A percentile compares a stretch with the other conserved stretches of the same genome.
These are phyloP conservation scores for Heritiera littoralis DNA, from an alignment of 345 rosid genomes.

Conservation along the genomic window DNA sequence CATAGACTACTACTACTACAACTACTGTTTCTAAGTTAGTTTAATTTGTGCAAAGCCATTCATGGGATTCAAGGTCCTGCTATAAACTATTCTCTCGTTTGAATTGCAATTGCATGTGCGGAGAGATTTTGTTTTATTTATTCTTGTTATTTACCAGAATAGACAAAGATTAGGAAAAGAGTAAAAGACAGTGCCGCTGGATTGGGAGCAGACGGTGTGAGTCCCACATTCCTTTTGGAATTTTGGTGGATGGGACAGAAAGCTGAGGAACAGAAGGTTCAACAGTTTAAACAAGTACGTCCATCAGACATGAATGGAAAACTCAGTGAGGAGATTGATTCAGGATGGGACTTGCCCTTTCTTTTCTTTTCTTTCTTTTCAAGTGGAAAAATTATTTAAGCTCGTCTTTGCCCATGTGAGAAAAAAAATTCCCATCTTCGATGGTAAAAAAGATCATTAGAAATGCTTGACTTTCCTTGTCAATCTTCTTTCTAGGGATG, in stretches of 20 bases:
- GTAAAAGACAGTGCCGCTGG: conserved; percentile 32
- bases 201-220: conserved; percentile 46
- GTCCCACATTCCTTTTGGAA: conserved; percentile 57
- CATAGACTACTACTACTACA: neutral
- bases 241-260: conserved; percentile 80
- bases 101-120: neutral
- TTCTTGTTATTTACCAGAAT: conserved; percentile 37
- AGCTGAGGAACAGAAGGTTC: conserved; percentile 75
- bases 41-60: neutral
- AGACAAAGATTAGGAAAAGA: conserved; percentile 22
- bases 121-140: neutral
- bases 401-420: neutral
- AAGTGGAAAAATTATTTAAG: conserved; percentile 17
- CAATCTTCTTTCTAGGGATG: conserved; percentile 34
- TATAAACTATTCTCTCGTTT: conserved; percentile 13
- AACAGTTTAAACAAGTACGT: conserved; percentile 62
- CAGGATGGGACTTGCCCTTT: conserved; percentile 36
- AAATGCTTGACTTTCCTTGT: conserved; percentile 29
- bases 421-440: too few relatives aligned
- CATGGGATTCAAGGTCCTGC: conserved; percentile 33
- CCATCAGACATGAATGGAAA: conserved; percentile 54
- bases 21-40: neutral
- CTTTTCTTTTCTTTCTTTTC: neutral
- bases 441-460: neutral
- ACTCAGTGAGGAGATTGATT: conserved; percentile 38